Base-by-base conservation (phyloP, 1,139 yeast genomes). In the Zhuliangozyma blackwelliae region DNA sequence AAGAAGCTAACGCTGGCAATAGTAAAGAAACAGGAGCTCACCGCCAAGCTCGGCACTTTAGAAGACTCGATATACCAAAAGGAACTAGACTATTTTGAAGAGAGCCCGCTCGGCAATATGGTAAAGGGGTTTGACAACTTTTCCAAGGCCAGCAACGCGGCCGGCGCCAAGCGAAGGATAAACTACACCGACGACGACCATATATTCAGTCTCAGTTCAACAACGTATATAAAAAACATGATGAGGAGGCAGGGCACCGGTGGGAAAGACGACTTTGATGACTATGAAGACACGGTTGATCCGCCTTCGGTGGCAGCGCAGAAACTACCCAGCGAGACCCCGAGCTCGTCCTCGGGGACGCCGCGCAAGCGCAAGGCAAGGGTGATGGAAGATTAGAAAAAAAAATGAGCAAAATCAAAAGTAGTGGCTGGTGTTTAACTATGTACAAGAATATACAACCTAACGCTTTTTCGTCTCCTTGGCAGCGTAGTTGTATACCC, bases 101-200 rank as follows among this genome's bases (percentile, higher is more conserved):
- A 84, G 40, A 59, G 70, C 48, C 63, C 72, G 8, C 77, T 79
- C 40, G 96, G 96, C 0, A 88, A 88, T 55, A 82, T 92, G 26
- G 85, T 89, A 26, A 83, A 83, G 47, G 97, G 97, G 1, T 90
- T 89, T 54, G 97, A 90, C 40, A 83, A 79, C 50, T 85, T 86
- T 55, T 70, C 82, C 37, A 86, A 85, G 53, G 57, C 63, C n/a
- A 46, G 63, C 9, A 36, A 36, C n/a, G 33, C 34, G 12, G 41
- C 41, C 27, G 37, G 39, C 13, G 54, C 23, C 37, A 77, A 75
- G 57, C 73, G 76, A 50, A 72, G 79, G 47, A 65, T 76, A 12
- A 68, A 70, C 7, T 78, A 82, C 55, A 76, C 79, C 0, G 95
- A 88, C 45, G 86, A 83, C 30, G 97, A 90, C 52, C 79, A 96